Base-by-base conservation (phyloP, 371 early-diverging fungal species). In the Mucor saturninus region DNA sequence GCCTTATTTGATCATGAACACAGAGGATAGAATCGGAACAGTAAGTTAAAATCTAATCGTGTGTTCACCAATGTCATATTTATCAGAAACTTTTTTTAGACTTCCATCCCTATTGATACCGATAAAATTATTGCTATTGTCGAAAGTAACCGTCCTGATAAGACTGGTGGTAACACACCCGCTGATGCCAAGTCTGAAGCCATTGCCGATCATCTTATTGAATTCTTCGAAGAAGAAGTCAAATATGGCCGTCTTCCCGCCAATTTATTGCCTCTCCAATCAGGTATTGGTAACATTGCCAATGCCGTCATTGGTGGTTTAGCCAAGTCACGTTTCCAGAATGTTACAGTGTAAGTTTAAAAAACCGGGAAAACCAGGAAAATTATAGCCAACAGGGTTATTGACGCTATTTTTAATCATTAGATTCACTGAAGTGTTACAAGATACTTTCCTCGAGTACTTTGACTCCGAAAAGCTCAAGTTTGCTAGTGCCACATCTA, bases 241-340 rank as follows among this genome's bases (percentile, higher is more conserved):
- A 77, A 71, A 38, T 69, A 77, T 63, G 83, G 78, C 32, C 79
- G 83, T 45, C 70, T 83, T 45, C 83, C 83, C 29, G 65, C 67
- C 4, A 74, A 75, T 42, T 64, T 83, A 30, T 64, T 83, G 8
- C 83, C 83, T 45, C 65, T 83, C 10, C 83, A 83, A 58, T 80
- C 81, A 11, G 83, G 83, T 62, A 81, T 83, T 56, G 83, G 83
- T 68, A 83, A 83, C 68, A 83, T 83, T 65, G 83, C 83, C 31
- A 83, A 83, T 64, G 79, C 81, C 32, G 78, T 83, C 21, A 79
- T 83, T 67, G 81, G 81, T 56, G 83, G 83, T 59, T 68, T 83
- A 32, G 81, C 81, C 46, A 75, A 77, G 29, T 77, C 78, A 4
- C 74, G 69, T 4, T 83, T 83, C 62, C 55, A 79, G 37, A 69